Evolutionary conservation across 2,329 filamentous ascomycete species (phyloP), one percentile per base, ranked within the genome.

Genomic region (Myriosclerotinia scirpicola): DNA sequence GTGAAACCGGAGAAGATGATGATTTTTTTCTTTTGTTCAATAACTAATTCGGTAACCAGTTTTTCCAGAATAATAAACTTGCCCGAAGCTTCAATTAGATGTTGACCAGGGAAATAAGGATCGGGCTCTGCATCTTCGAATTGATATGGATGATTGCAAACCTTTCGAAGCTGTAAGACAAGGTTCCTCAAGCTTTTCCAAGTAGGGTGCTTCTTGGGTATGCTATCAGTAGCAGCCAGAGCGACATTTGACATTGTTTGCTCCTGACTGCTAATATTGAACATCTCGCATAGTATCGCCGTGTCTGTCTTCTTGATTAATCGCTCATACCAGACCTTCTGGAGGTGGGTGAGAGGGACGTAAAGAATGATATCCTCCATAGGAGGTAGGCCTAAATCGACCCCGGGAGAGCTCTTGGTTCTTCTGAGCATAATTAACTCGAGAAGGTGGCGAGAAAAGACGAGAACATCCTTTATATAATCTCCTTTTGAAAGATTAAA

Each of bases 1-100:
- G 98, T 83, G 70, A 98, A 98, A 74, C 98, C 94, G 73, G 93
- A 97, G 78, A 99, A 99, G 53, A 99, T 92, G 30, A 98, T 65
- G 91, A 1, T 94, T 93, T 59, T 90, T 85, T 76, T 93, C 88
- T 73, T 90, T 85, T 83, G 77, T 66, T 81, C 79, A 60, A 84
- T 73, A 2, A 85, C 80, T 0, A 99, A 84, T 77, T 93, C 96
- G 0, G 93, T 92, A 6, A 99, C 82, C 81, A 99, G 89, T 20
- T 93, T 79, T 69, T 94, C 88, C 1, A 99, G 81, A 7, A 99
- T 81, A 67, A 93, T 84, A 7, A 98, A 84, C 77, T 99, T 98
- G 1, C 91, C 87, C 14, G 93, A 96, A 0, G 95, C 94, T 72
- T 96, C 92, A 0, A 98, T 86, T 2, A 98, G 82, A 73, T 96